phyloP scores from a whole-genome alignment of 306 rosid species.

The Prinsepia uniflora region DNA sequence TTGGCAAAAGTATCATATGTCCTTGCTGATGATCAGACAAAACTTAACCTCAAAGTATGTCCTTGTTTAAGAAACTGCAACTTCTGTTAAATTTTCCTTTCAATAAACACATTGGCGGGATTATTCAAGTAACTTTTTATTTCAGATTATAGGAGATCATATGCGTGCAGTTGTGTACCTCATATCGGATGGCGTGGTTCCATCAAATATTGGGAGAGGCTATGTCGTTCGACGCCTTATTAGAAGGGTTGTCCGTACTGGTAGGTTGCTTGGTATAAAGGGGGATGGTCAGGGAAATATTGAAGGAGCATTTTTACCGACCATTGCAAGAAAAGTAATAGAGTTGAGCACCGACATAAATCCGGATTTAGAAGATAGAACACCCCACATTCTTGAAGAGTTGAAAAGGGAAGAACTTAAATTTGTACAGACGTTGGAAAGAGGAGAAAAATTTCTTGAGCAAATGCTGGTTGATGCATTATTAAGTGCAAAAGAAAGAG shows the following conservation, averaged over 20 bases:
- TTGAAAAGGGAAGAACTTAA: slow-evolving; percentile 92
- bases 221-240: slow-evolving; percentile 88
- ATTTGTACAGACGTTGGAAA: slow-evolving; percentile 86
- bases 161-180: slow-evolving; percentile 94
- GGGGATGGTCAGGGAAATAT: slow-evolving; percentile 76
- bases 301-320: slow-evolving; percentile 88
- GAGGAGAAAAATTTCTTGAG: slow-evolving; percentile 84
- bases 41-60: slow-evolving; percentile 66
- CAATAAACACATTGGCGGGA: slow-evolving; percentile 18
- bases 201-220: slow-evolving; percentile 92
- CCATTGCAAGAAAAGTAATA: slow-evolving; percentile 70
- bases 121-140: slow-evolving; percentile 13
- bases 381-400: slow-evolving; percentile 71
- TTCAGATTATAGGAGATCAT: slow-evolving; percentile 90
- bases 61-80: slow-evolving; percentile 20
- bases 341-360: slow-evolving; percentile 69
- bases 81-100: slow-evolving; percentile 13
- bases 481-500: slow-evolving; percentile 51
- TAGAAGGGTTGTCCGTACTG: slow-evolving; percentile 88
- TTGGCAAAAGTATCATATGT: slow-evolving; percentile 69
- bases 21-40: slow-evolving; percentile 59
- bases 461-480: slow-evolving; percentile 74
- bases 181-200: slow-evolving; percentile 85
- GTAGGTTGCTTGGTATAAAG: slow-evolving; percentile 89
- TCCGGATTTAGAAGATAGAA: slow-evolving; percentile 56